Evolutionary conservation across 225 moss, liverwort and hornwort genomes (phyloP), one percentile per base, ranked within the genome.

Genomic region (Sphagnum contortum): DNA sequence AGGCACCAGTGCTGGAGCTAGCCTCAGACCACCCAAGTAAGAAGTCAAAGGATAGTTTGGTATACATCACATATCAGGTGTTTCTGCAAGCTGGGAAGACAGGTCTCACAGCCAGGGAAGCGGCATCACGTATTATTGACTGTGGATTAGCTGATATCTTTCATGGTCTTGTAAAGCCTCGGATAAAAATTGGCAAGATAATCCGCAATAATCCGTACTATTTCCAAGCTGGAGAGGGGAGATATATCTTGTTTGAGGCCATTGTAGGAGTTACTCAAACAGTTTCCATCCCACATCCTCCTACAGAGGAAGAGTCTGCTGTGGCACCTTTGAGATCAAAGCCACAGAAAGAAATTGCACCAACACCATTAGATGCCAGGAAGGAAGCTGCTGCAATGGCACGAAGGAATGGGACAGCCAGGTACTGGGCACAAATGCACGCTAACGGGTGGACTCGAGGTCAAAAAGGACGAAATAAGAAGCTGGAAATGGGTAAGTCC

Each of bases 141-240:
- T 69, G 69, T 13, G 84, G 84, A 45, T 71, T 78, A 45, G 76
- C 80, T 67, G 65, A 6, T 3, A 67, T 76, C 48, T 85, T 81
- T 8, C 84, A 85, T 66, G 84, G 84, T 48, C 69, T 85, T 47
- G 75, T 78, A 64, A 85, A 85, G 57, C 84, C 84, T 13, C 78
- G 84, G 50, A 85, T 85, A 10, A 85, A 85, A 67, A 81, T 85
- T 48, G 84, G 84, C 55, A 85, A 85, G 76, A 85, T 85, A 10
- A 78, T 85, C 59, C 84, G 84, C 14, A 85, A 85, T 50, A 85
- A 85, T 51, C 84, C 84, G 5, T 85, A 85, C 69, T 85, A 85
- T 67, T 81, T 85, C 66, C 81, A 81, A 73, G 81, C 74, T 4
- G 84, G 84, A 10, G 84, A 85, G 62, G 84, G 84, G 66, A 71